These are phyloP conservation scores for Diaporthe sp. DNA, from an alignment of 2,329 filamentous ascomycete genomes.

Conservation along the genomic window DNA sequence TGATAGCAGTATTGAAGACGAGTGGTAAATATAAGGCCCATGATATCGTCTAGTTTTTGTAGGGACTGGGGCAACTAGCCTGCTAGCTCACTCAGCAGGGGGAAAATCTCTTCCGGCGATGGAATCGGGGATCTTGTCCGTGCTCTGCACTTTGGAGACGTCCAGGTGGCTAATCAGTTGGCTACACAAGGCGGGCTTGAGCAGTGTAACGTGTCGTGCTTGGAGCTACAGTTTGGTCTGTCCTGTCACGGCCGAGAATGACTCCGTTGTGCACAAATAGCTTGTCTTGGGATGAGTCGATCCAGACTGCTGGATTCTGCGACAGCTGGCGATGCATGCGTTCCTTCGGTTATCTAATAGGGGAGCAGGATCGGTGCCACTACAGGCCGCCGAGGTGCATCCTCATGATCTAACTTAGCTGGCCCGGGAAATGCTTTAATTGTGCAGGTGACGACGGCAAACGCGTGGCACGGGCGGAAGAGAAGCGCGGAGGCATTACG, in stretches of 20 bases:
- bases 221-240: neutral
- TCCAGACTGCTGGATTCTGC: constrained; percentile 5
- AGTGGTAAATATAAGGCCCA: neutral
- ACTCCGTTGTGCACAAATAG: neutral
- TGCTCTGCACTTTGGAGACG: neutral
- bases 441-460: neutral
- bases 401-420: neutral
- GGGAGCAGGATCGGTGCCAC: neutral
- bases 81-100: neutral
- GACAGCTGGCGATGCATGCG: neutral
- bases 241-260: constrained; percentile 13
- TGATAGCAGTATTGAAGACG: neutral
- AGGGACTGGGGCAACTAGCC: neutral
- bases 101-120: neutral
- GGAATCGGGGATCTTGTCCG: neutral
- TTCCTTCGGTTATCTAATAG: neutral
- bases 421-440: neutral
- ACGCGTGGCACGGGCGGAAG: constrained; percentile 8
- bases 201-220: constrained; percentile 18
- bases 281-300: neutral
- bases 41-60: neutral
- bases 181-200: constrained; percentile 11
- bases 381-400: neutral
- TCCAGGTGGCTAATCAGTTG: neutral
- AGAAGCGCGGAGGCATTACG: neutral